Evolutionary conservation across 202 grass and related monocot species (phyloP).

Genomic region (Bolboschoenoplectus hybrid): DNA sequence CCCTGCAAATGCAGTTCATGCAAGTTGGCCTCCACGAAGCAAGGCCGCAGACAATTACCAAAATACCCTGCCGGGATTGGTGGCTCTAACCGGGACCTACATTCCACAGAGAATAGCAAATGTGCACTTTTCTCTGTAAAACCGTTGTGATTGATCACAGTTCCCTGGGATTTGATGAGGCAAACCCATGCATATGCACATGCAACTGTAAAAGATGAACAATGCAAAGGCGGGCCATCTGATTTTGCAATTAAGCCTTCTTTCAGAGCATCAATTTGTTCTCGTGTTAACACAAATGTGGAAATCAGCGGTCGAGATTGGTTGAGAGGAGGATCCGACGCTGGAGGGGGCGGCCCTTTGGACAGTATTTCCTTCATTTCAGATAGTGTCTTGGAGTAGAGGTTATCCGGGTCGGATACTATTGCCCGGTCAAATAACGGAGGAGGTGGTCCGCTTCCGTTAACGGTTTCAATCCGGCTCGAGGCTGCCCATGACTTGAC

Average conservation of each 20-base stretch:
- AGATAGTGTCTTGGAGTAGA: slow-evolving; percentile 65
- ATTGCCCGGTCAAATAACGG: slow-evolving; percentile 58
- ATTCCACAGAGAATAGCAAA: slow-evolving; percentile 94
- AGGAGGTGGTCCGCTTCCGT: not conserved
- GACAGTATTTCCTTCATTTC: slow-evolving; percentile 72
- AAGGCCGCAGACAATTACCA: slow-evolving; percentile 91
- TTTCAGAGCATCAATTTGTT: slow-evolving; percentile 70
- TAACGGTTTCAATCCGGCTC: slow-evolving; percentile 17
- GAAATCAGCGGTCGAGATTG: slow-evolving; percentile 57
- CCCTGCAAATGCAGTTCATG: slow-evolving; percentile 48
- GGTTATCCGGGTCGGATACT: slow-evolving; percentile 56
- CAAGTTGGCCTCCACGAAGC: slow-evolving; percentile 70
- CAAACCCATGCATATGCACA: slow-evolving; percentile 84
- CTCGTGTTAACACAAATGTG: slow-evolving; percentile 58
- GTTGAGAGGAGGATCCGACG: not conserved
- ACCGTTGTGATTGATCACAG: not conserved
- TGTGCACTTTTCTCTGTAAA: slow-evolving; percentile 49
- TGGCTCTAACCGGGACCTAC: slow-evolving; percentile 63
- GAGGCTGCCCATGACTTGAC: slow-evolving; percentile 67
- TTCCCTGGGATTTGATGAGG: slow-evolving; percentile 45
- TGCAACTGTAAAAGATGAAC: slow-evolving; percentile 86
- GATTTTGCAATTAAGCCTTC: slow-evolving; percentile 43
- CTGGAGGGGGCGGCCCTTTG: slow-evolving; percentile 42
- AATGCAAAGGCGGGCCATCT: slow-evolving; percentile 38
- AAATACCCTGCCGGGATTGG: slow-evolving; percentile 75